A percentile compares a stretch with the other conserved stretches of the same genome.
Evolutionary conservation across 1,284 basidiomycete species (phyloP).

Genomic region (Leccinum fallax): DNA sequence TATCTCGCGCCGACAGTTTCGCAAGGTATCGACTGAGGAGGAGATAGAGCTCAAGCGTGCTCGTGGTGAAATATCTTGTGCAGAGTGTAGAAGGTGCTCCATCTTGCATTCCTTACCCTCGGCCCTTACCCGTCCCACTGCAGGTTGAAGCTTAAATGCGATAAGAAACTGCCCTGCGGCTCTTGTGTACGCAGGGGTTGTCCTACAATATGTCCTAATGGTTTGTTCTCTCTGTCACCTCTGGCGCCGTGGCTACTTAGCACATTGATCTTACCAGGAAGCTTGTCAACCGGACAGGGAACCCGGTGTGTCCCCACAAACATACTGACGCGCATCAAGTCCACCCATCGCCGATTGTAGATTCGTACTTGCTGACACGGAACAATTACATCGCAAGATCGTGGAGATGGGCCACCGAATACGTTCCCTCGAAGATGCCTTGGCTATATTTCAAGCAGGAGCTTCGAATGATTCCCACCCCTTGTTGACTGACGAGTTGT

Average conservation of each 20-base stretch:
- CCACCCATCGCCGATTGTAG: constrained; percentile 30
- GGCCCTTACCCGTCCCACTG: constrained; percentile 4
- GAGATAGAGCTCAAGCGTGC: constrained; percentile 55
- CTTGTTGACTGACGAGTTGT: constrained; percentile 60
- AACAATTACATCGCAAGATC: constrained; percentile 69
- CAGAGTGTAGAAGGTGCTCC: constrained; percentile 51
- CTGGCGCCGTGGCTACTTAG: not conserved
- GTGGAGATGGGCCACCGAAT: constrained; percentile 74
- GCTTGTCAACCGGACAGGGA: constrained; percentile 60
- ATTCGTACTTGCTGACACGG: constrained; percentile 71
- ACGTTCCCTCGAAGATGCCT: constrained; percentile 67
- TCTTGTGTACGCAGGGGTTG: constrained; percentile 49
- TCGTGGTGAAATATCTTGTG: constrained; percentile 60
- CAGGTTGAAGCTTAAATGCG: constrained; percentile 71
- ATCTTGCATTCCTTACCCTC: not conserved
- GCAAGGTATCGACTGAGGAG: constrained; percentile 49
- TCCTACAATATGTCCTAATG: constrained; percentile 57
- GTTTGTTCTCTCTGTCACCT: constrained; percentile 15
- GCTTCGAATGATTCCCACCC: constrained; percentile 65
- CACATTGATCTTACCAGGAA: constrained; percentile 33
- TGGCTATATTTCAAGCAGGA: constrained; percentile 62
- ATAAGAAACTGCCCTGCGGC: constrained; percentile 59
- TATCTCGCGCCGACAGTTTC: constrained; percentile 39
- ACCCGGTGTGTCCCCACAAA: constrained; percentile 42
- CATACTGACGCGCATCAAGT: not conserved